phyloP scores from a whole-genome alignment of 78 protist genomes.

The Cavenderia fasciculata region DNA sequence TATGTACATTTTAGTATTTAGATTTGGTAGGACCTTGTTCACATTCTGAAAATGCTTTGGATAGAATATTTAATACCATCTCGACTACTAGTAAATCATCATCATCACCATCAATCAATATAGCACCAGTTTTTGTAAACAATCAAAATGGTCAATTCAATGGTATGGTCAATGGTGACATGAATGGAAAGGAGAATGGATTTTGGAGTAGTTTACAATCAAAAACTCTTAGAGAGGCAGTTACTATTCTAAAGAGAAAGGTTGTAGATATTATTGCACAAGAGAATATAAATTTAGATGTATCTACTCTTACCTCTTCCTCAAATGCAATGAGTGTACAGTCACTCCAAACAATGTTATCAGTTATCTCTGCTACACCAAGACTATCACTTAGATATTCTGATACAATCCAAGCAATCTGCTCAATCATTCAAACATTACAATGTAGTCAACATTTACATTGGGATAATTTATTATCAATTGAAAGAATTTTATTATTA shows the following conservation, averaged over 20 bases:
- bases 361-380: too few relatives aligned
- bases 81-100: not conserved
- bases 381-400: not conserved
- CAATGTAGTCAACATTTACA: slow-evolving; percentile 6
- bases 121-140: not conserved
- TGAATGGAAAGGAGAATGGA: not conserved
- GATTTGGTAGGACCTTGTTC: slow-evolving; percentile 60
- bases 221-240: slow-evolving; percentile 40
- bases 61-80: slow-evolving; percentile 17
- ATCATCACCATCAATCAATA: not conserved
- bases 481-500: slow-evolving; percentile 63
- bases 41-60: slow-evolving; percentile 64
- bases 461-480: slow-evolving; percentile 59
- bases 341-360: not conserved
- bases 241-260: slow-evolving; percentile 21
- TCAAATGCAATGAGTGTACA: slow-evolving; percentile 29
- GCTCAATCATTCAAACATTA: slow-evolving; percentile 26
- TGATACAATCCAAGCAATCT: not conserved
- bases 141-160: not conserved
- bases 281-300: slow-evolving; percentile 51
- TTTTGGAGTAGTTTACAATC: slow-evolving; percentile 20
- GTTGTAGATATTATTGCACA: slow-evolving; percentile 50
- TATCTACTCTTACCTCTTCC: not conserved
- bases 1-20: not conserved
- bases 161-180: not conserved